phyloP scores from a whole-genome alignment of 169 alveolate genomes.

The Eimeria sp. region DNA sequence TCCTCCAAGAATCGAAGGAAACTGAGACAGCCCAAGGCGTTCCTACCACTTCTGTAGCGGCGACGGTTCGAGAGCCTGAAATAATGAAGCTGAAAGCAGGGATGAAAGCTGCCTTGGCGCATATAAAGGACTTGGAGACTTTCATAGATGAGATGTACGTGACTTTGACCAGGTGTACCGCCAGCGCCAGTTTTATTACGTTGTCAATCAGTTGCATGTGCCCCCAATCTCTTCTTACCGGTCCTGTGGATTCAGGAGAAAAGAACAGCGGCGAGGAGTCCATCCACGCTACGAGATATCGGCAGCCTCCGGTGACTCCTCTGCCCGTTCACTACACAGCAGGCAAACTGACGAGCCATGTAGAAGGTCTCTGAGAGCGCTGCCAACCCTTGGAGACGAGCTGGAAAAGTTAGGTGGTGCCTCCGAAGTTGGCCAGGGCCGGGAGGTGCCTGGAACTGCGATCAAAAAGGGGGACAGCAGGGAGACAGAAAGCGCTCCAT shows the following conservation, averaged over 20 bases:
- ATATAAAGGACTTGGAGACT: conserved; percentile 53
- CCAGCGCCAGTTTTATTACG: background rate
- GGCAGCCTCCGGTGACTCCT: conserved; percentile 40
- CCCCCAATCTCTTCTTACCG: background rate
- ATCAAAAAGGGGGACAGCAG: background rate
- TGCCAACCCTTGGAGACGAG: conserved; percentile 66
- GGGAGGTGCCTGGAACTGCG: background rate
- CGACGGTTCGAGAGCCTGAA: conserved; percentile 18
- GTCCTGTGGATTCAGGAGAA: conserved; percentile 45
- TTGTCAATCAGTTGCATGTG: background rate
- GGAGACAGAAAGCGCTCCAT: background rate
- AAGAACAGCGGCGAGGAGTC: conserved; percentile 51
- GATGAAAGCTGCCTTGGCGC: conserved; percentile 75
- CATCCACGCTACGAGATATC: conserved; percentile 66
- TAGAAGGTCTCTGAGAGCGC: background rate
- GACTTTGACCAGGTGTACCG: background rate
- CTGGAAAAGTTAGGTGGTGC: conserved; percentile 28
- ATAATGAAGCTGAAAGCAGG: conserved; percentile 30
- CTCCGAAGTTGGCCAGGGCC: background rate
- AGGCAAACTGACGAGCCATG: background rate
- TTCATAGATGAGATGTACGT: conserved; percentile 77
- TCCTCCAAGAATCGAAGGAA: conserved; percentile 51
- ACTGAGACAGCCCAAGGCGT: conserved; percentile 8
- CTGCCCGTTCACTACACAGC: conserved; percentile 15
- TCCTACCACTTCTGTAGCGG: background rate